Evolutionary conservation across 495 filamentous ascomycete genomes (phyloP).

Genomic region (Rhypophila decipiens): DNA sequence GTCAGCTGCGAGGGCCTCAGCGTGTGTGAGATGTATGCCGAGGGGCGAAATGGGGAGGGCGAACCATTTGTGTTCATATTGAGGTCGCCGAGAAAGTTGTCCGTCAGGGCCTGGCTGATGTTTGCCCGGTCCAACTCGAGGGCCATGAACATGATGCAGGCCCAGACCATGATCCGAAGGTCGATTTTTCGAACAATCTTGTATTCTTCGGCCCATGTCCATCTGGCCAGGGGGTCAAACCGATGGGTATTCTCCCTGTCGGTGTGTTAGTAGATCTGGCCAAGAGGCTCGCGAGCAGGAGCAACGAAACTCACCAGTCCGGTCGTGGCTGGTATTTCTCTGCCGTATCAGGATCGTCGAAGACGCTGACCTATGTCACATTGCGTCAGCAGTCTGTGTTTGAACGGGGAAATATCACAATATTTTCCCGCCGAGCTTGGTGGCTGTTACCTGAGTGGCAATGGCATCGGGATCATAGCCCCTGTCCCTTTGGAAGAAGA

Average conservation of each 20-base stretch:
- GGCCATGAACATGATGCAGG: slow-evolving; percentile 77
- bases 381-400: no score
- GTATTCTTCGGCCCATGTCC: slow-evolving; percentile 39
- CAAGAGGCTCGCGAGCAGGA: not conserved
- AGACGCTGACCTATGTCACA: slow-evolving; percentile 41
- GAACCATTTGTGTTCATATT: slow-evolving; percentile 29
- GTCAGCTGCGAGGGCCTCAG: not conserved
- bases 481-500: slow-evolving; percentile 38
- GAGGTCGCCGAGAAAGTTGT: slow-evolving; percentile 33
- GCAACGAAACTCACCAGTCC: slow-evolving; percentile 26
- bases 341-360: slow-evolving; percentile 34
- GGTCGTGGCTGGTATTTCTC: slow-evolving; percentile 30
- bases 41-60: not conserved
- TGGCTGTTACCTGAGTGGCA: slow-evolving; percentile 43
- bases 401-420: not conserved
- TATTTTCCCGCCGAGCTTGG: not conserved
- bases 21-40: not conserved
- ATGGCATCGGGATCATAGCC: slow-evolving; percentile 46
- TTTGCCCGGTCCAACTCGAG: slow-evolving; percentile 78
- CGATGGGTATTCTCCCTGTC: slow-evolving; percentile 43
- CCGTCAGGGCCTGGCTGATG: slow-evolving; percentile 32
- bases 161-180: slow-evolving; percentile 46
- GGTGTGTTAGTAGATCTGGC: not conserved
- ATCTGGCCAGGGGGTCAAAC: slow-evolving; percentile 33
- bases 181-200: slow-evolving; percentile 34